These are phyloP conservation scores for Coemansia sp. DNA, from an alignment of 192 early-diverging fungal species.

Conservation along the genomic window DNA sequence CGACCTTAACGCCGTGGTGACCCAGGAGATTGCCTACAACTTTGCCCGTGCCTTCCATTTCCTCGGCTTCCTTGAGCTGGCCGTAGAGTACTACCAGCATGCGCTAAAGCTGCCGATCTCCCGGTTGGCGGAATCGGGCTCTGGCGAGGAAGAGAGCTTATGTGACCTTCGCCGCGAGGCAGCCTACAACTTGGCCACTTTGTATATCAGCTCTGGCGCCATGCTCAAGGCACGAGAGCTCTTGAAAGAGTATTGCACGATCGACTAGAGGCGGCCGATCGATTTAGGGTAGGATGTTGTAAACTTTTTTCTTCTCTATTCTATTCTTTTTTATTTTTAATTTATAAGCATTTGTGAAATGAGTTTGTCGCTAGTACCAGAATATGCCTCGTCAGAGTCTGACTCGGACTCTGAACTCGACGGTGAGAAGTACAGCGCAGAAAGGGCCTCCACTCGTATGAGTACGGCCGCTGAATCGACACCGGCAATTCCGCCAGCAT, in stretches of 20 bases:
- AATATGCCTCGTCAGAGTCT: constrained; percentile 35
- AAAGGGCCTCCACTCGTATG: not conserved
- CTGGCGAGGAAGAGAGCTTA: not conserved
- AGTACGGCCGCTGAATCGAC: not conserved
- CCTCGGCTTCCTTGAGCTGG: constrained; percentile 78
- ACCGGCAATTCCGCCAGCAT: not conserved
- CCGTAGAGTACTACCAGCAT: constrained; percentile 81
- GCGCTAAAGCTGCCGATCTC: constrained; percentile 66
- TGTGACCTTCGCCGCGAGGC: constrained; percentile 71
- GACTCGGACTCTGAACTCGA: constrained; percentile 30
- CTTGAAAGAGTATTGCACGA: constrained; percentile 73
- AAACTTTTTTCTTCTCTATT: not conserved
- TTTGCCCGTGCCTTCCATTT: constrained; percentile 87
- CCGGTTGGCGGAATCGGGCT: constrained; percentile 13
- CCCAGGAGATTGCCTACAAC: constrained; percentile 75
- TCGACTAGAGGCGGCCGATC: constrained; percentile 39
- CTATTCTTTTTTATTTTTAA: not conserved
- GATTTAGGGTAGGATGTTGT: not conserved
- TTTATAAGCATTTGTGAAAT: not conserved
- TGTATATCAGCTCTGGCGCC: constrained; percentile 77
- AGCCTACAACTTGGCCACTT: constrained; percentile 86
- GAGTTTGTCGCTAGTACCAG: constrained; percentile 40
- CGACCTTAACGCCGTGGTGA: constrained; percentile 25
- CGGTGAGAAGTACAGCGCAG: not conserved
- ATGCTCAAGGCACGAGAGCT: constrained; percentile 68